Base-by-base conservation (phyloP, 2,329 filamentous ascomycete species). In the Magnaporthiopsis incrustans region DNA sequence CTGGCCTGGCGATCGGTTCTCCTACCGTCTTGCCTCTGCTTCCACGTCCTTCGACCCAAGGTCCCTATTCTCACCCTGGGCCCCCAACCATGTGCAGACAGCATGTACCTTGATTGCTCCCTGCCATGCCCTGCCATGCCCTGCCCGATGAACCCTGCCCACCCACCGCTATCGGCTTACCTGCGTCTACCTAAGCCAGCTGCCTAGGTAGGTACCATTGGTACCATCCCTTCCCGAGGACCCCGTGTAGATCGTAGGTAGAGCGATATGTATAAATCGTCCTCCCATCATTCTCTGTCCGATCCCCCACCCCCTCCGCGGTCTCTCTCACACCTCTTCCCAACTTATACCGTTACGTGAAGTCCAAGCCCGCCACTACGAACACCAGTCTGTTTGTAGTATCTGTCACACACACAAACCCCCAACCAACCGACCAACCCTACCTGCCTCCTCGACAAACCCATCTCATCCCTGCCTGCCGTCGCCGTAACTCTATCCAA, bases 181-280 rank as follows among this genome's bases (percentile, higher is more conserved):
- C 15, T 22, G 38, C 38, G 38, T 22, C 38, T 50, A 50, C 38
- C 38, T 50, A 50, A 50, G 38, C 38, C 38, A 22, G 38, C 2
- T 50, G 38, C 38, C 38, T 50, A 50, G 15, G 15, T 50, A 22
- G 38, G 38, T 50, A 22, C 38, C 38, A 50, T 15, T 35, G 33
- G 18, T 22, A 50, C 38, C 38, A 15, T 12, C 38, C 38, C 38
- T 2, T 8, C 38, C 15, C 38, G 15, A 50, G 38, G 38, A 18
- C 38, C 38, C 38, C 38, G 38, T 22, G 38, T 50, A 50, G 38
- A 50, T 50, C 38, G 18, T 18, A 15, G 15, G 38, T 44, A 44
- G 15, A 44, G 38, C 6, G 6, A 44, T 44, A 22, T 44, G 38
- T 66, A 67, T 66, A 67, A 67, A 66, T 64, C 64, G 25, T n/a